Conservation (phyloP, 768 basidiomycete genomes). For the Tulasnella sp. region DNA sequence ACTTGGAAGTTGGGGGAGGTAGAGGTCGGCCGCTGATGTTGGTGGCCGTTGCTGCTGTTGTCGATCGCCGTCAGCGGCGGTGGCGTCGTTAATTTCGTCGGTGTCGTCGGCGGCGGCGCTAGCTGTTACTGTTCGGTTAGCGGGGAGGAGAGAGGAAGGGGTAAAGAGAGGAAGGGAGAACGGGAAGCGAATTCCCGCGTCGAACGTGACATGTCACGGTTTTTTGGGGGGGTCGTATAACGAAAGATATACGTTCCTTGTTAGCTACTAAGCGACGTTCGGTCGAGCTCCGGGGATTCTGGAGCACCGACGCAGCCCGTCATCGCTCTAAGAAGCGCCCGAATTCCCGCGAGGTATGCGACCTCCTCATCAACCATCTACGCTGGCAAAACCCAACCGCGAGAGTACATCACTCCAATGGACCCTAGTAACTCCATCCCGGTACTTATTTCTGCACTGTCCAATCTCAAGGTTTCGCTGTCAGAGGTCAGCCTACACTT, state of each 20-base stretch:
- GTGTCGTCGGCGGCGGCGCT: background rate
- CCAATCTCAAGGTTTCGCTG: background rate
- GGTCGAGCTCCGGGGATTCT: no score
- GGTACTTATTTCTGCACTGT: background rate
- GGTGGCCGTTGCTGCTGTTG: background rate
- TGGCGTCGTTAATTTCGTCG: background rate
- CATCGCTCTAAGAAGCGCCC: no score
- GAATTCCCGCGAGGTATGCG: no score
- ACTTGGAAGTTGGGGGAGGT: no score
- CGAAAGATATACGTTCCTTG: no score
- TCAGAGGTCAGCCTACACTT: background rate
- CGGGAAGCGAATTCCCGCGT: no score
- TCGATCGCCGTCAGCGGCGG: background rate
- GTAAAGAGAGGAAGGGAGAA: background rate
- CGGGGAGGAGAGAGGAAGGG: background rate
- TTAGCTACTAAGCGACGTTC: no score
- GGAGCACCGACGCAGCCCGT: background rate
- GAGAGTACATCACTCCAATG: background rate
- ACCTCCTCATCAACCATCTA: background rate
- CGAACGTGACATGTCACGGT: background rate
- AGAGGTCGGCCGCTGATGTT: no score
- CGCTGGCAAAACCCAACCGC: background rate
- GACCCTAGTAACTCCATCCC: background rate
- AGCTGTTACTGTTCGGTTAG: background rate
- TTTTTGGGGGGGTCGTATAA: background rate